Base-by-base conservation (phyloP, 345 rosid species). In the Toxicodendron radicans region DNA sequence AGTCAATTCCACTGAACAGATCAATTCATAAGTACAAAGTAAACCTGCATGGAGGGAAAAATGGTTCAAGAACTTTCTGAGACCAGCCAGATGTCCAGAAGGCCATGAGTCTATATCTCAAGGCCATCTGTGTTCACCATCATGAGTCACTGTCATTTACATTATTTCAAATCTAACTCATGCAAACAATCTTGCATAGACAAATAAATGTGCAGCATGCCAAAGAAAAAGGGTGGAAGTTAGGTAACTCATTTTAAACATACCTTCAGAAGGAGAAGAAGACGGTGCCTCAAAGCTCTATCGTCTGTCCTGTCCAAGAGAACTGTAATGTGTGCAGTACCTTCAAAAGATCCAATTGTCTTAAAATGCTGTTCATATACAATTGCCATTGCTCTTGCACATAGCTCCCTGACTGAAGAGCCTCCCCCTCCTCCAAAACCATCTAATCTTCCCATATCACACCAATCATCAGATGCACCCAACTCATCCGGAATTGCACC, bases 361-460 rank as follows among this genome's bases (percentile, higher is more conserved):
- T 71, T 90, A 83, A 75, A 83, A 82, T 95, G 99, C 80, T 93
- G 98, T 79, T 95, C 99, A 81, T 95, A 95, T 65, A 95, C 97
- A 78, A 93, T 95, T 59, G 98, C 76, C 99, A 95, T 95, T 20
- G 99, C 98, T 84, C 99, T 91, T 11, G 98, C 99, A 86, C 99
- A 95, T 79, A 95, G 98, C 81, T 95, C 99, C 83, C 99, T 87
- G 68, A 95, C 99, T 46, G 99, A 93, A 79, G 90, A 88, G 66
- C 94, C 95, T 69, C 98, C 99, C 17, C 94, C 98, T 78, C 99
- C 99, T 66, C 99, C 99, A 87, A 95, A 95, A 73, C 98, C 97
- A 85, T 95, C 98, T 79, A 95, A 85, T 83, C 97, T 83, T 82
- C 90, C 93, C 98, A 95, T 79, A 79, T 95, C 98, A 87, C 99